Percentiles rank a stretch among this genome's conserved stretches.
These are phyloP conservation scores for Vicia villosa DNA, from an alignment of 306 rosid genomes.

Conservation along the genomic window DNA sequence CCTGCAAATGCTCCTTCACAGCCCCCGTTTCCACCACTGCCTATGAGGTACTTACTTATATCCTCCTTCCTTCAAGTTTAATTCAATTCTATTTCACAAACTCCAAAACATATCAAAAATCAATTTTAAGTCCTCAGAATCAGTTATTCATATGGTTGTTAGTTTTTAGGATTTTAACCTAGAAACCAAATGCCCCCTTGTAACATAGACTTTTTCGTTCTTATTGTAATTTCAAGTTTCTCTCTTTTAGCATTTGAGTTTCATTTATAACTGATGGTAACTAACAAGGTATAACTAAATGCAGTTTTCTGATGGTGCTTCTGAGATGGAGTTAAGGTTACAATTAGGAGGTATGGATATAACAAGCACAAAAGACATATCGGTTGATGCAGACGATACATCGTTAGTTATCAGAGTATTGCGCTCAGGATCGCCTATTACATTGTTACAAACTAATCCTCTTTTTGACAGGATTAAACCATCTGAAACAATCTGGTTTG, in stretches of 20 bases:
- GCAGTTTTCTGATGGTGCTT: slow-evolving; percentile 83
- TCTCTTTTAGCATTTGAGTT: slow-evolving; percentile 22
- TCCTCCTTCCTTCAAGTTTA: background rate
- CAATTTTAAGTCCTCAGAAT: too few relatives aligned
- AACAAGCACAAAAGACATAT: slow-evolving; percentile 56
- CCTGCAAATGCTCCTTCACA: slow-evolving; percentile 60
- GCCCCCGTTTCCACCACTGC: slow-evolving; percentile 52
- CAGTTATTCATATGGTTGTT: too few relatives aligned
- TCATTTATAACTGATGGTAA: slow-evolving; percentile 16
- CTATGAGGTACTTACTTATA: slow-evolving; percentile 65
- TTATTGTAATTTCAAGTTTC: too few relatives aligned
- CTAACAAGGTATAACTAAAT: slow-evolving; percentile 34
- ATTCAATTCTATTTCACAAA: too few relatives aligned
- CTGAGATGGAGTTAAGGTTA: slow-evolving; percentile 83
- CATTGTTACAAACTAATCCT: slow-evolving; percentile 66
- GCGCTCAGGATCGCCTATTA: slow-evolving; percentile 57
- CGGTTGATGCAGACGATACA: slow-evolving; percentile 60
- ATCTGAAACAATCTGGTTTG: slow-evolving; percentile 88
- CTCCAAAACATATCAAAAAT: too few relatives aligned
- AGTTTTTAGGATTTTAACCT: background rate
- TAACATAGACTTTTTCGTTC: background rate
- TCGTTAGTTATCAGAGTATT: slow-evolving; percentile 63
- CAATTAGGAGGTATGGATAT: slow-evolving; percentile 49
- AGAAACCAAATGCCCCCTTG: background rate
- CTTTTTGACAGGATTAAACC: slow-evolving; percentile 82